Evolutionary conservation across 495 filamentous ascomycete genomes (phyloP), one percentile per base, ranked within the genome.

Genomic region (Hyaloscypha finlandica): DNA sequence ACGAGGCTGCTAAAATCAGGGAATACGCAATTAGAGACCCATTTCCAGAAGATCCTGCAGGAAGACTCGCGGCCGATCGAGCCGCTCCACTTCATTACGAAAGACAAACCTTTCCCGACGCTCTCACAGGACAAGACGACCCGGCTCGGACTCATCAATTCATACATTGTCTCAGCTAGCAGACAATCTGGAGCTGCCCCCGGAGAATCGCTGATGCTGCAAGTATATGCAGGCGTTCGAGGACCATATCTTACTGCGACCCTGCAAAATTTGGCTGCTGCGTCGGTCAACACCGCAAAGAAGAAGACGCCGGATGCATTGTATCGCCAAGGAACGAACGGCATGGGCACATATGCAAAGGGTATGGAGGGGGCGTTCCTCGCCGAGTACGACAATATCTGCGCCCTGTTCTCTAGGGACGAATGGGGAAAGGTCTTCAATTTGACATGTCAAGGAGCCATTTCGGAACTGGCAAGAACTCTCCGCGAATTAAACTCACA

Each of bases 31-130:
- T 82, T 99, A 19, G 93, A 98, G 76, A 89, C 87, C 48, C 79
- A 92, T 58, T 92, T 97, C 76, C 86, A 92, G 65, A 85, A 89
- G 65, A 81, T 90, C 61, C 77, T 98, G 42, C 84, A 85, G 32
- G 88, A 96, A 70, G 88, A 92, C 22, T 85, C 88, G 8, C 82
- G 85, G 60, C 83, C 90, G 2, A 85, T 97, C 35, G 95, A 99
- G 70, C 94, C 96, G 8, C 78, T 98, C 52, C 91, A 97, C 72
- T 97, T 90, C 74, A 87, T 97, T 71, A 97, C 91, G n/a, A 97
- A 97, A 75, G 84, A 90, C 83, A 84, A 79, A 70, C 78, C 77
- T 1, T 81, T 81, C 65, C 81, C 80, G 42, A 64, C 76, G 19
- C 74, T 86, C 20, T 76, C 78, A 14, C 80, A 81, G 59, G 83